phyloP scores from a whole-genome alignment of 1,139 yeast species.

The Geotrichum siamense region DNA sequence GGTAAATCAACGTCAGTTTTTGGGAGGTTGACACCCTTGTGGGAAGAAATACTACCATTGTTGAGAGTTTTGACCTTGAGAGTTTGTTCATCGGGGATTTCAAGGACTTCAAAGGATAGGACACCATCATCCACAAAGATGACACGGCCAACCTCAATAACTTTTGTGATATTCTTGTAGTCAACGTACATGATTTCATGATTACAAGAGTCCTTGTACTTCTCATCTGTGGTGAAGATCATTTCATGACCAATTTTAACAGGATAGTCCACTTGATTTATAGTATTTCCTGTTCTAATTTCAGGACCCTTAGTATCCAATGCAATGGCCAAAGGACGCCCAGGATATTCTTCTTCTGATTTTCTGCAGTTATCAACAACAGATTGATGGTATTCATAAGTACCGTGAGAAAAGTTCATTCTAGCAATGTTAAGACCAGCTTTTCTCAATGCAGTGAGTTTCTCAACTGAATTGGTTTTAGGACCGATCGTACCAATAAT shows the following conservation, averaged over 20 bases:
- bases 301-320: slow-evolving; percentile 99
- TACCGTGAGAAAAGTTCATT: slow-evolving; percentile 98
- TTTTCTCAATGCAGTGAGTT: slow-evolving; percentile 79
- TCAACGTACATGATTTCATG: slow-evolving; percentile 81
- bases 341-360: slow-evolving; percentile 82
- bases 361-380: slow-evolving; percentile 94
- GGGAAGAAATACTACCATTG: slow-evolving; percentile 92
- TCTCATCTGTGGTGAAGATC: slow-evolving; percentile 87
- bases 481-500: slow-evolving; percentile 98
- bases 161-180: slow-evolving; percentile 94
- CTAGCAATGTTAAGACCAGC: slow-evolving; percentile 97
- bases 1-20: slow-evolving; percentile 98
- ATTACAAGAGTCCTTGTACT: slow-evolving; percentile 62
- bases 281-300: slow-evolving; percentile 96
- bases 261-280: slow-evolving; percentile 69
- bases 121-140: slow-evolving; percentile 98
- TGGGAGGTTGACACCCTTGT: slow-evolving; percentile 98
- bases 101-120: slow-evolving; percentile 84
- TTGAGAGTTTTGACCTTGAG: slow-evolving; percentile 83
- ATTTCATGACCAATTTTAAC: slow-evolving; percentile 81
- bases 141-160: slow-evolving; percentile 76
- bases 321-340: slow-evolving; percentile 97
- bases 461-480: slow-evolving; percentile 85
- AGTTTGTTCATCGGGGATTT: slow-evolving; percentile 69
- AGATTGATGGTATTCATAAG: slow-evolving; percentile 92